Conservation (phyloP, 768 basidiomycete species). For the Boletus rex-veris region DNA sequence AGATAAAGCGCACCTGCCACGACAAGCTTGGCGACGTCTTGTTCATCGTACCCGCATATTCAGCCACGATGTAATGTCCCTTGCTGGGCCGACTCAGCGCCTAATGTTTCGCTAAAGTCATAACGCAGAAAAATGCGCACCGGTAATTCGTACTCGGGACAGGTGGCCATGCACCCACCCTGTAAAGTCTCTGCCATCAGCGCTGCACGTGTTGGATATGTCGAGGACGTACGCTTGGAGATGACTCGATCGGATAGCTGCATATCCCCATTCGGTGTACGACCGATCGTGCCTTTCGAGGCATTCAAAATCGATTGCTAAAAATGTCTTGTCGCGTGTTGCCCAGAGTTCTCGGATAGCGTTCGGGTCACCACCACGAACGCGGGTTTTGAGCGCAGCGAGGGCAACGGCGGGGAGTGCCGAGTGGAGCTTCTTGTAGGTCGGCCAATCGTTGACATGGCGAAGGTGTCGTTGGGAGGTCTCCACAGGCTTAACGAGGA, state of each 20-base stretch:
- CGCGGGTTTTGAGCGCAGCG: constrained; percentile 59
- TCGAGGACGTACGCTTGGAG: constrained; percentile 55
- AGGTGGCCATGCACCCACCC: constrained; percentile 74
- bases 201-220: background rate
- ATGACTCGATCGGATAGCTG: constrained; percentile 70
- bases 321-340: constrained; percentile 65
- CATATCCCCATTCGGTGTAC: constrained; percentile 80
- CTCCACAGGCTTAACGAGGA: constrained; percentile 68
- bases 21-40: constrained; percentile 62
- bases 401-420: constrained; percentile 69
- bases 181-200: constrained; percentile 26
- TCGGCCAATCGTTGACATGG: constrained; percentile 60
- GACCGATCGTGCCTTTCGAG: constrained; percentile 67
- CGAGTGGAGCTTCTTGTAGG: constrained; percentile 67
- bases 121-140: constrained; percentile 36
- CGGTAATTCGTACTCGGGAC: constrained; percentile 73
- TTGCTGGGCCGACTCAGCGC: constrained; percentile 31
- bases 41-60: constrained; percentile 65
- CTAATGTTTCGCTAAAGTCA: background rate
- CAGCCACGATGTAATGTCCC: constrained; percentile 73
- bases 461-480: constrained; percentile 64
- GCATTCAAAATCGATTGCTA: constrained; percentile 74
- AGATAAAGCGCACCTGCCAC: constrained; percentile 57
- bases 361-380: constrained; percentile 62
- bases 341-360: constrained; percentile 68